These are phyloP conservation scores for Platanus orientalis DNA, from an alignment of 164 flowering plant genomes.

Conservation along the genomic window DNA sequence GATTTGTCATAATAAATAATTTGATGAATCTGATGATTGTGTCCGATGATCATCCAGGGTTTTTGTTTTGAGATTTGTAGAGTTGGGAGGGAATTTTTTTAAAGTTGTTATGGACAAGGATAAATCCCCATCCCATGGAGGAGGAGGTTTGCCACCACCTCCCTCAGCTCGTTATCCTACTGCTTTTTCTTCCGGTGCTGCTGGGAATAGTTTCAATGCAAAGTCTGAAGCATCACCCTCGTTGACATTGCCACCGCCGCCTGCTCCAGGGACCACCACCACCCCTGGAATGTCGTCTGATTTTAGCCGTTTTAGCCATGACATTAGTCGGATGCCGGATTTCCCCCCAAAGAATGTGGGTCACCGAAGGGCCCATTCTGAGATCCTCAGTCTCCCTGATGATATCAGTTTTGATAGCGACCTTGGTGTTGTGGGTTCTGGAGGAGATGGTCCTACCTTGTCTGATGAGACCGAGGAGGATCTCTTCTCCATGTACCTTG, in stretches of 20 bases:
- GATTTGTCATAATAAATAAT: no score
- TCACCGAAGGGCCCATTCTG: conserved; percentile 94
- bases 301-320: conserved; percentile 65
- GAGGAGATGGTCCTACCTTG: conserved; percentile 68
- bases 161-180: conserved; percentile 17
- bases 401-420: conserved; percentile 93
- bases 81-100: background rate
- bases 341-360: conserved; percentile 74
- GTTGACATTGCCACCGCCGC: conserved; percentile 5
- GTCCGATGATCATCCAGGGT: background rate
- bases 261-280: conserved; percentile 11
- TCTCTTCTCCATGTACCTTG: conserved; percentile 42
- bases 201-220: conserved; percentile 1
- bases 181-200: conserved; percentile 8
- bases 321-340: conserved; percentile 86
- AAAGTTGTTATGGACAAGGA: conserved; percentile 24
- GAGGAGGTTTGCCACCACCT: conserved; percentile 24
- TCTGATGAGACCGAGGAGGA: conserved; percentile 97
- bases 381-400: conserved; percentile 91
- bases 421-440: conserved; percentile 80
- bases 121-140: conserved; percentile 16
- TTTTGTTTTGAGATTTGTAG: background rate
- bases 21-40: no score
- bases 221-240: conserved; percentile 20
- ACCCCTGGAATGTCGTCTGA: conserved; percentile 37